Evolutionary conservation across 225 moss, liverwort and hornwort species (phyloP).

Genomic region (Physcomitrellopsis africana): DNA sequence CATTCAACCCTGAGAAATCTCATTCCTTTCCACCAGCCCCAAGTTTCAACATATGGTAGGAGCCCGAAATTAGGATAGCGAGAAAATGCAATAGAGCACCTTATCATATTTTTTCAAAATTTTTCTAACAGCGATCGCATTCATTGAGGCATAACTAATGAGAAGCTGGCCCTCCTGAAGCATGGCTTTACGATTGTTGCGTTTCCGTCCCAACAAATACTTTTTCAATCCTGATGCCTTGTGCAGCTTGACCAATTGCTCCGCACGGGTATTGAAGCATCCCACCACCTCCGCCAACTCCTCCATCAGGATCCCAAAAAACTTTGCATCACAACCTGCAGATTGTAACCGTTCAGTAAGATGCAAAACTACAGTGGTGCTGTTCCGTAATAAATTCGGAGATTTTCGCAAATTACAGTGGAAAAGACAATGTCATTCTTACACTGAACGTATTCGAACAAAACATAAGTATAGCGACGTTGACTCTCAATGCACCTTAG

Average conservation of each 20-base stretch:
- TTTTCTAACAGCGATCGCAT: conserved; percentile 87
- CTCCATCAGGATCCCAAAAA: conserved; percentile 75
- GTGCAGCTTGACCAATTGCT: conserved; percentile 74
- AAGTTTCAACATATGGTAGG: background rate
- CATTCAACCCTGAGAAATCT: background rate
- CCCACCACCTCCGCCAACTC: conserved; percentile 72
- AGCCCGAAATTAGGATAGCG: background rate
- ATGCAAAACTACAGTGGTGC: background rate
- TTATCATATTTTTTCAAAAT: conserved; percentile 96
- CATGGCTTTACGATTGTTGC: conserved; percentile 51
- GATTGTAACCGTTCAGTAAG: conserved; percentile 17
- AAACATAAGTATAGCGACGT: background rate
- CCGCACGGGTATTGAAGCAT: conserved; percentile 78
- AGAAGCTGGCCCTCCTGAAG: conserved; percentile 74
- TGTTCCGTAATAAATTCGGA: too few species aligned
- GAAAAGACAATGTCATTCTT: background rate
- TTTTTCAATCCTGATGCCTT: conserved; percentile 74
- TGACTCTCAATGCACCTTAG: background rate
- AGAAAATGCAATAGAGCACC: conserved; percentile 42
- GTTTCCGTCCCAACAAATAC: conserved; percentile 59
- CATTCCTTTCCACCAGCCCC: background rate
- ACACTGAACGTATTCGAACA: background rate
- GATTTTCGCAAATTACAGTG: too few species aligned
- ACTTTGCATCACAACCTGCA: conserved; percentile 78
- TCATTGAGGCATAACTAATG: conserved; percentile 92